Evolutionary conservation across 1,284 basidiomycete species (phyloP).

Genomic region (Ceratobasidium sp.): DNA sequence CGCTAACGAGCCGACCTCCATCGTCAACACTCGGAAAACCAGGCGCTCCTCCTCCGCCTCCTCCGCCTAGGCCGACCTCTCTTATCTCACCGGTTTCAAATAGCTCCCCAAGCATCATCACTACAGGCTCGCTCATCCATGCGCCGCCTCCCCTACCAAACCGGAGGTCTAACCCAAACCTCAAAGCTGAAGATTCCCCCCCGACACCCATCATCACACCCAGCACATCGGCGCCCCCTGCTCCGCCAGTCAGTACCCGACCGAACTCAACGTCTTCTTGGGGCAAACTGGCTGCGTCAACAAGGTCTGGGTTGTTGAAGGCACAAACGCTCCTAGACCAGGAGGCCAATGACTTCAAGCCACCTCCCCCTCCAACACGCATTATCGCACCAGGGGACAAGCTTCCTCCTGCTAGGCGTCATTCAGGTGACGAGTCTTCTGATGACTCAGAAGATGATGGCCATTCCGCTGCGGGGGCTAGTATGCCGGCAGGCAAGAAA

Average conservation of each 20-base stretch:
- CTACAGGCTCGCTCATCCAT: slow-evolving; percentile 3
- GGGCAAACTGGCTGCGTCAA: slow-evolving; percentile 15
- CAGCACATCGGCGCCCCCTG: slow-evolving; percentile 26
- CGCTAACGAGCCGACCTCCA: slow-evolving; percentile 22
- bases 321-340: neutral
- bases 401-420: slow-evolving; percentile 66
- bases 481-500: slow-evolving; percentile 46
- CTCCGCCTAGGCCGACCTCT: slow-evolving; percentile 25
- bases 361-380: slow-evolving; percentile 73
- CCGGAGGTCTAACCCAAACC: slow-evolving; percentile 33
- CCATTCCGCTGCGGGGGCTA: slow-evolving; percentile 45
- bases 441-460: slow-evolving; percentile 36
- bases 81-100: slow-evolving; percentile 15
- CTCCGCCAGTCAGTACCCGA: slow-evolving; percentile 14
- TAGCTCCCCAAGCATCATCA: slow-evolving; percentile 8
- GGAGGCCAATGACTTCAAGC: slow-evolving; percentile 13
- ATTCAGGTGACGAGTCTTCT: slow-evolving; percentile 56
- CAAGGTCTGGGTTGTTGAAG: slow-evolving; percentile 3
- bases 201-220: neutral
- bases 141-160: slow-evolving; percentile 34
- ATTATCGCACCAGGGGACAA: slow-evolving; percentile 71
- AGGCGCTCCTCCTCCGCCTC: slow-evolving; percentile 8
- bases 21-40: slow-evolving; percentile 12
- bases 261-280: slow-evolving; percentile 21
- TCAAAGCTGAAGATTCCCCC: slow-evolving; percentile 9